Conservation (phyloP, 1,139 yeast genomes). For the Arxiozyma heterogenica region DNA sequence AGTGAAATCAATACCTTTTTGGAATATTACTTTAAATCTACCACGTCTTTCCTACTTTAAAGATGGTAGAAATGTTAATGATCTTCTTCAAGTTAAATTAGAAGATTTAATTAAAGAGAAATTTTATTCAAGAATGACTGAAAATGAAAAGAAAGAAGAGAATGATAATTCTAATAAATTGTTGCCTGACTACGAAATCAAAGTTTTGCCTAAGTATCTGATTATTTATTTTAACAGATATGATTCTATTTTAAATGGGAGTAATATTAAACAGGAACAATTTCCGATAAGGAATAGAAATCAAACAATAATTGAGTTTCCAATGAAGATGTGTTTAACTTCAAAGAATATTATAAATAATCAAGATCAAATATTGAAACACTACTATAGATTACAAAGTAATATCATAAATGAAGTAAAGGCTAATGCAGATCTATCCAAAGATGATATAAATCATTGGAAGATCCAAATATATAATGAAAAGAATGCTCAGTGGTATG, state of each 20-base stretch:
- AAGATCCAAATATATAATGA: conserved; percentile 43
- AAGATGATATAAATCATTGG: conserved; percentile 38
- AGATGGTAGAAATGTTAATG: conserved; percentile 33
- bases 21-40: conserved; percentile 49
- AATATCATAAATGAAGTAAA: conserved; percentile 42
- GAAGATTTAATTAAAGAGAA: conserved; percentile 34
- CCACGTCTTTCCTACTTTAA: conserved; percentile 52
- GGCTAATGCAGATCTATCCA: conserved; percentile 3
- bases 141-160: neutral
- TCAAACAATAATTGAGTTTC: conserved; percentile 57
- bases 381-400: conserved; percentile 33
- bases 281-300: conserved; percentile 39
- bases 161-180: neutral
- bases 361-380: neutral
- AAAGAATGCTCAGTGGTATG: conserved; percentile 44
- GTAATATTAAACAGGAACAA: conserved; percentile 33
- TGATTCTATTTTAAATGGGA: conserved; percentile 8
- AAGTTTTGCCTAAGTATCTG: conserved; percentile 44
- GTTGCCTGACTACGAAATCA: conserved; percentile 33
- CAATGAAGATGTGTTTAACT: conserved; percentile 16
- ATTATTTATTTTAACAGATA: conserved; percentile 48
- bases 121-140: neutral
- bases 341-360: neutral
- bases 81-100: conserved; percentile 47
- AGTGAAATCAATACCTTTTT: conserved; percentile 38